Conservation (phyloP, 257 asterid species). For the Plectranthus barbatus region DNA sequence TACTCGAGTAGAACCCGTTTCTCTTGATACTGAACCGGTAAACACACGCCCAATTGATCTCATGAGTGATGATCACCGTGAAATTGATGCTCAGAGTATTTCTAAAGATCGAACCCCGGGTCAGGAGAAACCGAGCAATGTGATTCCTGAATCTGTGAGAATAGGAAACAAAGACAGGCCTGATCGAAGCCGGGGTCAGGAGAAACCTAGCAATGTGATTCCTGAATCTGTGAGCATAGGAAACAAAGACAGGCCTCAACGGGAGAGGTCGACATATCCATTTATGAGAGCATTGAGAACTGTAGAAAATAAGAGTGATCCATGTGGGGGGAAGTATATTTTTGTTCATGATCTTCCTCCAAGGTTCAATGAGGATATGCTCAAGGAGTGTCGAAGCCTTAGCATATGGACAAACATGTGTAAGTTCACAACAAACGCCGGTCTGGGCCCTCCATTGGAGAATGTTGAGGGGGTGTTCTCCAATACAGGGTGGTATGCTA, state of each 20-base stretch:
- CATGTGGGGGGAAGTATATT: constrained; percentile 57
- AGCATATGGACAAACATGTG: constrained; percentile 58
- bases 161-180: neutral
- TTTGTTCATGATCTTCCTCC: constrained; percentile 49
- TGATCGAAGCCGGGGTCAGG: neutral
- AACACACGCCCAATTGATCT: constrained; percentile 7
- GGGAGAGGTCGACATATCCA: constrained; percentile 32
- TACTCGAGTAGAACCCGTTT: constrained; percentile 22
- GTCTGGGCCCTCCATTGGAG: constrained; percentile 49
- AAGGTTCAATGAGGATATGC: constrained; percentile 44
- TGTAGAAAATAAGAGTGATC: constrained; percentile 66
- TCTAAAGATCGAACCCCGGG: neutral
- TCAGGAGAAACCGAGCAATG: neutral
- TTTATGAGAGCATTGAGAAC: constrained; percentile 67
- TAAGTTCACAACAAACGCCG: constrained; percentile 40
- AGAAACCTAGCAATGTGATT: neutral
- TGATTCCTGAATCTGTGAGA: neutral
- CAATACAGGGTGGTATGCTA: constrained; percentile 46
- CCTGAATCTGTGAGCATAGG: neutral
- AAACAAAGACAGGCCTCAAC: neutral
- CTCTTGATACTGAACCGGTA: constrained; percentile 4
- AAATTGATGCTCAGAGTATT: neutral
- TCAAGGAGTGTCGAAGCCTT: constrained; percentile 43
- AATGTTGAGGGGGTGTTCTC: constrained; percentile 50
- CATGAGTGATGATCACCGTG: constrained; percentile 5